Percentiles rank a stretch among this genome's conserved stretches.
phyloP scores from a whole-genome alignment of 805 yeast genomes.

The Sugiyamaella valdiviana region DNA sequence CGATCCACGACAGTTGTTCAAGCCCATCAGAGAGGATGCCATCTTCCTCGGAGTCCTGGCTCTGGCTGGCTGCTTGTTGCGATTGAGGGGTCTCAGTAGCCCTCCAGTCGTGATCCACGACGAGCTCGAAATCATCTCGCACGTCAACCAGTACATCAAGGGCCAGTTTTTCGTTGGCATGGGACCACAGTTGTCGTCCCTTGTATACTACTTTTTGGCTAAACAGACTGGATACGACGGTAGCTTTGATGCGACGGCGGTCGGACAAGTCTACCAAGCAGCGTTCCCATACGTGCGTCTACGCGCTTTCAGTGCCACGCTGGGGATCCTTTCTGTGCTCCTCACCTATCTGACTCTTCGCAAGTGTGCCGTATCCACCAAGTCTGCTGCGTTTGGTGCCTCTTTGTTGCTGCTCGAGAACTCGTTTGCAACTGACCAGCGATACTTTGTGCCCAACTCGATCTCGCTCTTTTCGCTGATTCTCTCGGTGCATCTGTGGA shows the following conservation, averaged over 20 bases:
- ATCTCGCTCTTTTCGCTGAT: conserved; percentile 25
- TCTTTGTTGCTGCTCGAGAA: conserved; percentile 44
- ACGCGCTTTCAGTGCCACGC: conserved; percentile 41
- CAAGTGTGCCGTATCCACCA: conserved; percentile 42
- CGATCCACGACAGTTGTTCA: not conserved
- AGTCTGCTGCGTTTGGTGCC: conserved; percentile 39
- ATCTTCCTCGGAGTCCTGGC: not conserved
- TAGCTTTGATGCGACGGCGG: not conserved
- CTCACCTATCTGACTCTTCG: conserved; percentile 41
- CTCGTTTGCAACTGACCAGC: conserved; percentile 43
- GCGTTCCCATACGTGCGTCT: conserved; percentile 36
- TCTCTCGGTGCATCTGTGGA: conserved; percentile 39
- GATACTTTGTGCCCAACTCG: conserved; percentile 32
- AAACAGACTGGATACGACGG: conserved; percentile 38
- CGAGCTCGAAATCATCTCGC: not conserved
- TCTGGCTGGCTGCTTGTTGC: not conserved
- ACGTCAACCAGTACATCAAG: conserved; percentile 35
- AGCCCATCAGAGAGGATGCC: not conserved
- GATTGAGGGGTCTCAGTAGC: not conserved
- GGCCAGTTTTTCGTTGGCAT: conserved; percentile 49
- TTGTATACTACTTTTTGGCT: conserved; percentile 40
- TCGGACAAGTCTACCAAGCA: conserved; percentile 10
- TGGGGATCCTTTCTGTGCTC: conserved; percentile 40
- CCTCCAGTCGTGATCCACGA: not conserved
- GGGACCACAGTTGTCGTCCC: conserved; percentile 50